Base-by-base conservation (phyloP, 108 stramenopile genomes). In the Nitzschia inconspicua region DNA sequence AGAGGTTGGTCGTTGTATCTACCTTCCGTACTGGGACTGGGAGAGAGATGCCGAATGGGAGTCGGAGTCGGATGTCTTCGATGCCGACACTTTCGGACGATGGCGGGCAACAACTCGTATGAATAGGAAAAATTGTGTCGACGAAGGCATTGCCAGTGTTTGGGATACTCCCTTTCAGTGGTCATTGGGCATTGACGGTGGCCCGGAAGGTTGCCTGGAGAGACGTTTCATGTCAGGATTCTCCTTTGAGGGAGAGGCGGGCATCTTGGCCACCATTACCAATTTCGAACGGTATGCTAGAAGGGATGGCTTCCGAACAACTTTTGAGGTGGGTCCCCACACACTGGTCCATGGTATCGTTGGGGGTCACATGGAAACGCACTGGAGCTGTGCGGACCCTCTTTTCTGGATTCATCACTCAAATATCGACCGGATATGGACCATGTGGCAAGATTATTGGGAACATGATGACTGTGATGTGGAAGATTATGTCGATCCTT, bases 11-110 rank as follows among this genome's bases (percentile, higher is more conserved):
- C 41, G 8, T 23, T 57, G 57, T 28, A 57, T 57, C 9, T 43
- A 41, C 42, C 23, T 57, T 18, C 57, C 57, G 19, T 57, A 57
- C 39, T 57, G 57, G 57, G 57, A 57, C 16, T 57, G 57, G 57
- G 57, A 57, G 26, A 39, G 57, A 9, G 57, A 44, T 40, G 7
- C 57, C 7, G 23, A 44, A 41, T 24, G 41, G 24, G 41, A 57
- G 28, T 5, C 34, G 6, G 18, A 43, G n/a, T 41, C 57, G 41
- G 41, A 41, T 28, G 42, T 57, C n/a, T 18, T 57, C 35, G 28
- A 43, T 14, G 3, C 39, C 6, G 40, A 28, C 3, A 43, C 57
- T n/a, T 57, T 57, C 43, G 57, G 57, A 43, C 26, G 35, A 16
- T 54, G 53, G 53, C 35, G 53, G 4, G n/a, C n/a, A 9, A 18